Conservation (phyloP, 768 basidiomycete species). For the Amanita phalloides region DNA sequence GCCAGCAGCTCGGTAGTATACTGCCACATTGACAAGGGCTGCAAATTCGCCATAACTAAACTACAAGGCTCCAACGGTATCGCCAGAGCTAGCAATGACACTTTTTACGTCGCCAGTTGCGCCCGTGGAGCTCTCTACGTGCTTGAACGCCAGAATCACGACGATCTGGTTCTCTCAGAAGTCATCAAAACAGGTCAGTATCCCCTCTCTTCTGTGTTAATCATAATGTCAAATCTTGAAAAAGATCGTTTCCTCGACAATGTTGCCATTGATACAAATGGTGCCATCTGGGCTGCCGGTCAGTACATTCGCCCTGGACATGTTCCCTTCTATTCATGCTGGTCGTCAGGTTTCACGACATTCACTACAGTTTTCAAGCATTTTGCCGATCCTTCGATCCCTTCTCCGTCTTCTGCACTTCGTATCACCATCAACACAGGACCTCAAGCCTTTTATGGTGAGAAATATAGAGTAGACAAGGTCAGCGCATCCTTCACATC, state of each 20-base stretch:
- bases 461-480: constrained; percentile 48
- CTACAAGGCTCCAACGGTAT: constrained; percentile 56
- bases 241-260: constrained; percentile 51
- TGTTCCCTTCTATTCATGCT: not conserved
- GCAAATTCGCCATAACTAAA: constrained; percentile 45
- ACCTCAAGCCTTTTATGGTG: constrained; percentile 35
- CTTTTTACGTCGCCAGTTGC: constrained; percentile 47
- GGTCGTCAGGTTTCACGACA: constrained; percentile 28
- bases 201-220: not conserved
- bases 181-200: constrained; percentile 38
- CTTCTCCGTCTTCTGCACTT: constrained; percentile 37
- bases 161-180: constrained; percentile 46
- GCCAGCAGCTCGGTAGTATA: constrained; percentile 44
- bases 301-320: constrained; percentile 6
- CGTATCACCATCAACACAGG: constrained; percentile 45
- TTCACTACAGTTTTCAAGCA: constrained; percentile 25
- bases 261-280: constrained; percentile 45
- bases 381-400: constrained; percentile 27
- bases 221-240: not conserved
- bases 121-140: constrained; percentile 35
- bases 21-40: constrained; percentile 50
- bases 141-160: constrained; percentile 47
- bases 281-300: constrained; percentile 57
- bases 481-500: constrained; percentile 16
- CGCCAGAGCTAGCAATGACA: constrained; percentile 42